phyloP scores from a whole-genome alignment of 257 asterid species.

The Plantago elongata region DNA sequence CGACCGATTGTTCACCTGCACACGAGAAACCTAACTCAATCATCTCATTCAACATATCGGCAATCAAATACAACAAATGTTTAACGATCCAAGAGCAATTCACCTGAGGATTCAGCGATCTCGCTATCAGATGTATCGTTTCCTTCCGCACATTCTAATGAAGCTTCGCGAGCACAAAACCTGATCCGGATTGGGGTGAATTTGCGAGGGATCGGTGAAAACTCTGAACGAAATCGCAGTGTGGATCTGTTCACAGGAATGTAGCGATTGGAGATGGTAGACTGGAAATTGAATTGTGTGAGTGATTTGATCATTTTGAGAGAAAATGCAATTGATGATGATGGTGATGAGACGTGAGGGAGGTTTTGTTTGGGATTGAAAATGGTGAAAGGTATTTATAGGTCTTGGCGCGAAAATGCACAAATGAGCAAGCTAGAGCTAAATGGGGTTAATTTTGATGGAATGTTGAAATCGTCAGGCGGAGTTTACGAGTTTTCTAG shows the following conservation, averaged over 20 bases:
- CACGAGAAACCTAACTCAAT: background rate
- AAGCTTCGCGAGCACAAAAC: background rate
- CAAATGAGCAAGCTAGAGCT: too few species aligned
- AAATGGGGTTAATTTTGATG: too few species aligned
- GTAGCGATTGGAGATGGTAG: background rate
- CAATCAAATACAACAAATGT: background rate
- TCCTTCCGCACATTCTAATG: background rate
- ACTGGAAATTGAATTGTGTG: conserved; percentile 14
- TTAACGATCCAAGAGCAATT: background rate
- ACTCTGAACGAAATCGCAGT: conserved; percentile 12
- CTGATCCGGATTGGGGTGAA: background rate
- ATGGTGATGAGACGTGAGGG: too few species aligned
- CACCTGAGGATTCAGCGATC: conserved; percentile 13
- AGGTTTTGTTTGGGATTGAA: too few species aligned
- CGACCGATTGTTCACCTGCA: conserved; percentile 22
- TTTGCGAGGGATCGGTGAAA: conserved; percentile 16
- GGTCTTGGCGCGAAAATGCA: too few species aligned
- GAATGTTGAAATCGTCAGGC: too few species aligned
- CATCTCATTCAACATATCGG: background rate
- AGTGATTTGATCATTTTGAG: conserved; percentile 24
- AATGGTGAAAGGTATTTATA: too few species aligned
- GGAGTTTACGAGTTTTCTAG: too few species aligned
- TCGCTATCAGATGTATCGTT: conserved; percentile 11
- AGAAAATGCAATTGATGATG: too few species aligned
- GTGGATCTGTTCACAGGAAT: conserved; percentile 15